These are phyloP conservation scores for Pseudotsuga menziesii DNA, from an alignment of 75 land plant genomes.

Conservation along the genomic window DNA sequence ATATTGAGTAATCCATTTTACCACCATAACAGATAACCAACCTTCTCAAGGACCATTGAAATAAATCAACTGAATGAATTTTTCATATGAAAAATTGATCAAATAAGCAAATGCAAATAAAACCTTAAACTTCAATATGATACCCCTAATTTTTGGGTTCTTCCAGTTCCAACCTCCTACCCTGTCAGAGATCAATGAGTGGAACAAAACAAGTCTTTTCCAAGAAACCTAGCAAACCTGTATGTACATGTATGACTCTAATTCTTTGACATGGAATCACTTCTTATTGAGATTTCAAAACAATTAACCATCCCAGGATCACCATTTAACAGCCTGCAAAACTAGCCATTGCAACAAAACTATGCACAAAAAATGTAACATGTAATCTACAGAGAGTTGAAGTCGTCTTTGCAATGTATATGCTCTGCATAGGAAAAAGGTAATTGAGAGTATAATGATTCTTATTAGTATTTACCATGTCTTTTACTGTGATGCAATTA, in stretches of 20 bases:
- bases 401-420: not conserved
- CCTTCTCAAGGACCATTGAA: too few relatives aligned
- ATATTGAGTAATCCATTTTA: too few relatives aligned
- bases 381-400: not conserved
- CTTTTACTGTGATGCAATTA: constrained; percentile 43
- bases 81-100: not conserved
- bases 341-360: not conserved
- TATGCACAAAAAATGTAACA: not conserved
- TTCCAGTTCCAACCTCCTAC: not conserved
- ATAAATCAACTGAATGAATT: not conserved
- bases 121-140: too few relatives aligned
- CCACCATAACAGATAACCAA: too few relatives aligned
- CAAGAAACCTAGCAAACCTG: not conserved
- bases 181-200: not conserved
- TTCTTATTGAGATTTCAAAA: not conserved
- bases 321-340: constrained; percentile 1
- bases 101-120: not conserved
- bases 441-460: not conserved
- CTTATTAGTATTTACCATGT: constrained; percentile 24
- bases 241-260: not conserved
- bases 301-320: not conserved
- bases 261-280: not conserved
- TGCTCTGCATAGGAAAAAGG: not conserved
- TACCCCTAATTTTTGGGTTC: too few relatives aligned
- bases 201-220: not conserved